Base-by-base conservation (phyloP, 2,329 filamentous ascomycete genomes). In the Botryotinia convoluta region DNA sequence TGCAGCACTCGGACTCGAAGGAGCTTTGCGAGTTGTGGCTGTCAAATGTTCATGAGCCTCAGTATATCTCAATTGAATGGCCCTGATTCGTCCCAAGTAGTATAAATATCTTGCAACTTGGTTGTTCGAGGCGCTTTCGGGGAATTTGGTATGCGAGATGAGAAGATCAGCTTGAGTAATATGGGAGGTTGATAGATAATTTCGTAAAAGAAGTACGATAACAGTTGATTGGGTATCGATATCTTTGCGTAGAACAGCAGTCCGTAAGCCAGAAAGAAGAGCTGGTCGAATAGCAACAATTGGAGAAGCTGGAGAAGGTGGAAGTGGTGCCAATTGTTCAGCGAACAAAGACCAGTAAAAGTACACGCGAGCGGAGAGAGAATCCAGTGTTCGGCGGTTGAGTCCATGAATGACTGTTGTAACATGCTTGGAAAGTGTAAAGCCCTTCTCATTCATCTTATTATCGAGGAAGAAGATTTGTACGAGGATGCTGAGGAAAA, bases 341-440 rank as follows among this genome's bases (percentile, higher is more conserved):
- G 92, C 94, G 86, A 98, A 98, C 79, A 98, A 87, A 37, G 94
- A 94, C 84, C 94, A 97, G 87, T 99, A 99, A 84, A 98, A 98
- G 87, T 98, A 99, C 76, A 95, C 94, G 84, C 97, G 97, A 77
- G 95, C 94, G 74, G 95, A 93, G 74, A 99, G 89, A 68, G 95
- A 94, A 83, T 99, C 96, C 75, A 99, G 86, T 37, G 96, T 98
- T 79, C 96, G 91, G 76, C 96, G 92, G 86, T 99, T 99, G 81
- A 97, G 87, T 71, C 90, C 88, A 80, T 97, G 94, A 82, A 98
- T 91, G 81, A 92, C 92, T 81, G 95, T 93, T 69, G 94, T 90
- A 71, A 99, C 87, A 79, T 90, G 90, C 77, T 90, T 89, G 44
- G 96, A 98, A 84, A 98, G 97, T 74, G 93, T 88, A 76, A 91